These are phyloP conservation scores for Syncephalis plumigaleata DNA, from an alignment of 371 early-diverging fungal genomes.

Conservation along the genomic window DNA sequence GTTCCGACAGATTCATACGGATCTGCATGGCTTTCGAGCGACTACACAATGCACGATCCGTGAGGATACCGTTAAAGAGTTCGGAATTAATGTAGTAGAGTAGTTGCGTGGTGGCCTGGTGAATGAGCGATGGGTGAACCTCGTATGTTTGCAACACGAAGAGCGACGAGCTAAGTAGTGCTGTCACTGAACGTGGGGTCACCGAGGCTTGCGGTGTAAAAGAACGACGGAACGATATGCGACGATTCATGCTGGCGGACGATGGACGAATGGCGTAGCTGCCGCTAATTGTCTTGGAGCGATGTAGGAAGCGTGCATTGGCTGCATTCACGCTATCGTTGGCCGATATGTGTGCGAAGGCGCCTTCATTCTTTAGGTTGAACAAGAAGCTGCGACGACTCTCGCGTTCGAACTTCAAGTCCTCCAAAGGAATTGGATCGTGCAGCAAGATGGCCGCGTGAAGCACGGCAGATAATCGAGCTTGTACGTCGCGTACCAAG, in stretches of 20 bases:
- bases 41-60: conserved; percentile 47
- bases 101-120: conserved; percentile 50
- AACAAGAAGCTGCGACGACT: conserved; percentile 23
- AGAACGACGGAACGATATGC: too few relatives aligned
- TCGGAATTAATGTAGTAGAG: conserved; percentile 55
- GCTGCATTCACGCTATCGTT: conserved; percentile 9
- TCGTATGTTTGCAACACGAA: conserved; percentile 34
- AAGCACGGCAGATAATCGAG: conserved; percentile 33
- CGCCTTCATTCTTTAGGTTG: neutral
- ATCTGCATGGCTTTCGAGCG: conserved; percentile 71
- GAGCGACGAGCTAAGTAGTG: conserved; percentile 36
- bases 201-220: conserved; percentile 1
- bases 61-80: conserved; percentile 67
- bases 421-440: conserved; percentile 41
- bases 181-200: conserved; percentile 41
- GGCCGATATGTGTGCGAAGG: neutral
- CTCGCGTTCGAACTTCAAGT: conserved; percentile 39
- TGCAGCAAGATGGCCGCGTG: conserved; percentile 51
- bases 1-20: conserved; percentile 55
- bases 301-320: conserved; percentile 5
- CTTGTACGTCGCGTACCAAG: conserved; percentile 32
- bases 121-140: conserved; percentile 49
- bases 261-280: conserved; percentile 1
- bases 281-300: conserved; percentile 1
- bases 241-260: too few relatives aligned